Percentiles rank a stretch among this genome's conserved stretches.
Conservation (phyloP, 2,329 filamentous ascomycete species). For the Intubia oerlemansii region DNA sequence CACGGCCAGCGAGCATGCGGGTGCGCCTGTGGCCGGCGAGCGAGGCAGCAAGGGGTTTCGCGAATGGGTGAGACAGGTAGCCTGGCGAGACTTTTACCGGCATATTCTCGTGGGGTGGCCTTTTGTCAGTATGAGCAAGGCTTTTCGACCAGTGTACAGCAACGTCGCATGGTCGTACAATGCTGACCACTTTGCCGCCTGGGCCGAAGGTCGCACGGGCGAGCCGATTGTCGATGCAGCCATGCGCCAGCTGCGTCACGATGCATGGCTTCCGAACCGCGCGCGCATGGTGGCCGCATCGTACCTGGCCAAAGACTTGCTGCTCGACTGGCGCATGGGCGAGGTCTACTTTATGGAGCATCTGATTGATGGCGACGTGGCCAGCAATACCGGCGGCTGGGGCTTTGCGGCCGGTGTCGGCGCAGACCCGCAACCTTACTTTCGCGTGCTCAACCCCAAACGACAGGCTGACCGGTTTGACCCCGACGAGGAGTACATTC, state of each 20-base stretch:
- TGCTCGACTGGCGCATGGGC: constrained; percentile 67
- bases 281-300: constrained; percentile 68
- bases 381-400: constrained; percentile 50
- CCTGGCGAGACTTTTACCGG: constrained; percentile 77
- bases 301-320: constrained; percentile 59
- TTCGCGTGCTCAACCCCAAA: constrained; percentile 73
- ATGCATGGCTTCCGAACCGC: constrained; percentile 69
- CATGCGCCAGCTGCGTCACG: constrained; percentile 52
- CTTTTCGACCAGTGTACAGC: constrained; percentile 61
- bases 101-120: constrained; percentile 75
- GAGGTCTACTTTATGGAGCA: constrained; percentile 70
- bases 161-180: constrained; percentile 71
- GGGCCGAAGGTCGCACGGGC: constrained; percentile 55
- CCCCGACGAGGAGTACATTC: constrained; percentile 54
- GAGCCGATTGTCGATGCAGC: constrained; percentile 72
- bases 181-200: constrained; percentile 43
- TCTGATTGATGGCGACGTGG: constrained; percentile 60
- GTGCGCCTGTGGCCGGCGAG: constrained; percentile 40
- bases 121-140: constrained; percentile 43
- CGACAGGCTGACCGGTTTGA: constrained; percentile 79
- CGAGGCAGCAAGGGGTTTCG: constrained; percentile 44
- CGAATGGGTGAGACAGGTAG: constrained; percentile 63
- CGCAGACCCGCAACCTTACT: constrained; percentile 45
- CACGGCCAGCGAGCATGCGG: constrained; percentile 38
- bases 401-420: constrained; percentile 22